Percentiles rank a stretch among this genome's conserved stretches.
phyloP scores from a whole-genome alignment of 2,329 filamentous ascomycete species.

The Ophiostoma montium region DNA sequence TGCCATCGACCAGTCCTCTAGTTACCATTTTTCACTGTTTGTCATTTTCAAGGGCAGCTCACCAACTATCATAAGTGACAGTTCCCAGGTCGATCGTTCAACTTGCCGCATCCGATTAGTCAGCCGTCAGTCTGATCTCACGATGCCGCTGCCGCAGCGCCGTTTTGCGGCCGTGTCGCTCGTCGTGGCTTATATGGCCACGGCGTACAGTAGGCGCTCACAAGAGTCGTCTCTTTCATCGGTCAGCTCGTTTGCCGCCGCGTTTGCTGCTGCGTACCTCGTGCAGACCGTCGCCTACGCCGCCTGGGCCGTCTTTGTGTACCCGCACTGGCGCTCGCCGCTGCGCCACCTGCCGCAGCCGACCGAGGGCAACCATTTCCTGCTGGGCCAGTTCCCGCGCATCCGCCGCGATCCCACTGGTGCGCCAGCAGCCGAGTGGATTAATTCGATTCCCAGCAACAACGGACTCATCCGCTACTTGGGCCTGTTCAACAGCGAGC shows the following conservation, averaged over 20 bases:
- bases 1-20: too few species aligned
- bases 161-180: background rate
- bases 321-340: constrained; percentile 35
- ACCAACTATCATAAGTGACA: too few species aligned
- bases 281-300: constrained; percentile 22
- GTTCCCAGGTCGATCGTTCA: too few species aligned
- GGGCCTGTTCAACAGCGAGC: constrained; percentile 46
- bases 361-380: constrained; percentile 24
- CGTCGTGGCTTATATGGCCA: constrained; percentile 4
- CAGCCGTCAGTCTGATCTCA: too few species aligned
- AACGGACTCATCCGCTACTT: constrained; percentile 52
- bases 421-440: constrained; percentile 27
- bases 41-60: too few species aligned
- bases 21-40: too few species aligned
- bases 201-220: constrained; percentile 4
- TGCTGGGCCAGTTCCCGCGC: constrained; percentile 32
- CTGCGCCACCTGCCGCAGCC: constrained; percentile 34
- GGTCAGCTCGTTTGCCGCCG: constrained; percentile 18
- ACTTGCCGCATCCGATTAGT: too few species aligned
- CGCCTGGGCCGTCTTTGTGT: constrained; percentile 31
- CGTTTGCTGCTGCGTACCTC: constrained; percentile 22
- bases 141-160: background rate
- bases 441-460: constrained; percentile 47
- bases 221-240: too few species aligned
- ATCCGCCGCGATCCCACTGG: constrained; percentile 28